phyloP scores from a whole-genome alignment of 108 stramenopile species.

The Fragilaria crotonensis region DNA sequence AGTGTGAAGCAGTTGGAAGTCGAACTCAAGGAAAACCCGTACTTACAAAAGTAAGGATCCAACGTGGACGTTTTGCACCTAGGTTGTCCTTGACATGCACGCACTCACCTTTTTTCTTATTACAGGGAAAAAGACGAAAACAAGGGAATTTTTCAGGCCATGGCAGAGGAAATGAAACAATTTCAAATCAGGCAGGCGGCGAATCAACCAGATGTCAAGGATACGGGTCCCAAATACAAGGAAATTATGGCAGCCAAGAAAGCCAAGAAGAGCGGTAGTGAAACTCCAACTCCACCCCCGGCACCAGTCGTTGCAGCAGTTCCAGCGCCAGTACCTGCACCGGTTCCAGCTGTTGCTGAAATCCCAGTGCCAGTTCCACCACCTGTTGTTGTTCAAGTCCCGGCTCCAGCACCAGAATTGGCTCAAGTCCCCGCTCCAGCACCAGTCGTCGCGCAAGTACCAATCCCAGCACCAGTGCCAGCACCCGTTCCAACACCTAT shows the following conservation, averaged over 20 bases:
- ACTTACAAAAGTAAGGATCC: constrained; percentile 38
- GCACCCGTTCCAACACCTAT: constrained; percentile 10
- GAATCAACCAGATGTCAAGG: background rate
- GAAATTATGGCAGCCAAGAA: background rate
- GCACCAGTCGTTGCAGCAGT: background rate
- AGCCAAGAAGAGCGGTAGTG: background rate
- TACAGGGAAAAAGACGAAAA: background rate
- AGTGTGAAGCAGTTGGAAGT: constrained; percentile 38
- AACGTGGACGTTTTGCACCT: too few relatives aligned
- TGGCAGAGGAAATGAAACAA: background rate
- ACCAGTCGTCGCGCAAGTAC: background rate
- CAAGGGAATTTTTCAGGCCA: background rate
- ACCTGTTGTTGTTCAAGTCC: background rate
- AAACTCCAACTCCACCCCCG: constrained; percentile 4
- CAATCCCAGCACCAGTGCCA: background rate
- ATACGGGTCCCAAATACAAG: background rate
- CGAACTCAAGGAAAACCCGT: constrained; percentile 51
- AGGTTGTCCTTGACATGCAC: too few relatives aligned
- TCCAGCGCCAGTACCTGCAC: constrained; percentile 3
- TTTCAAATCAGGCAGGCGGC: background rate
- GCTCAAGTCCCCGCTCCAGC: background rate
- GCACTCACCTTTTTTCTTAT: too few relatives aligned
- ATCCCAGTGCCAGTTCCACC: background rate
- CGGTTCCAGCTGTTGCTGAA: constrained; percentile 1
- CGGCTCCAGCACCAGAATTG: background rate